Evolutionary conservation across 352 stramenopile species (phyloP).

Genomic region (Phytophthora pseudosyringae): DNA sequence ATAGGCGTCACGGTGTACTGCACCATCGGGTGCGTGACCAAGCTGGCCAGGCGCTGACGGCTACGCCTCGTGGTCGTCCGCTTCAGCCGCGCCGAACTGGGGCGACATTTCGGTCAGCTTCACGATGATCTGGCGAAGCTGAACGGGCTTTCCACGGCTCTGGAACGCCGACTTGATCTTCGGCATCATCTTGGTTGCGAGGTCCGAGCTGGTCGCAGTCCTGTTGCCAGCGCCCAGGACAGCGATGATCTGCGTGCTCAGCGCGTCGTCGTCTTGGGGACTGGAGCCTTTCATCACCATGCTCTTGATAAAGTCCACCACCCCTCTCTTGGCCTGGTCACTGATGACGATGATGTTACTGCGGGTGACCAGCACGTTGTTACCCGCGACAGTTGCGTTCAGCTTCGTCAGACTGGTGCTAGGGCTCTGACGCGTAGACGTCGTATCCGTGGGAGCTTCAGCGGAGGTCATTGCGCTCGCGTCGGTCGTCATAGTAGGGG

Average conservation of each 20-base stretch:
- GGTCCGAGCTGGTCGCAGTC: conserved; percentile 1
- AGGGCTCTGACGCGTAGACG: background rate
- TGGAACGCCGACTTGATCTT: conserved; percentile 20
- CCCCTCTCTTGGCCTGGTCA: conserved; percentile 13
- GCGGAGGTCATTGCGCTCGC: too few relatives aligned
- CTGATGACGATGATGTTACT: conserved; percentile 28
- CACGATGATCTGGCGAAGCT: conserved; percentile 20
- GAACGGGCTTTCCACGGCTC: conserved; percentile 6
- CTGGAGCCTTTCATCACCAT: conserved; percentile 19
- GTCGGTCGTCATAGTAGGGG: too few relatives aligned
- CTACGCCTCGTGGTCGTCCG: background rate
- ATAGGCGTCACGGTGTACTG: too few relatives aligned
- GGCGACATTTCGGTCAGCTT: conserved; percentile 29
- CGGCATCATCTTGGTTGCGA: conserved; percentile 18
- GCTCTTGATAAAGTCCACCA: conserved; percentile 21
- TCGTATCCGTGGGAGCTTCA: background rate
- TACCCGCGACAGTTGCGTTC: conserved; percentile 19
- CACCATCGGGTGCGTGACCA: too few relatives aligned
- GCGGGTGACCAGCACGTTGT: conserved; percentile 26
- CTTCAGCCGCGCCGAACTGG: background rate
- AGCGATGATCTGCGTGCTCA: conserved; percentile 26
- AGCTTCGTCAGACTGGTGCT: background rate
- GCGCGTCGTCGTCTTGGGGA: conserved; percentile 10
- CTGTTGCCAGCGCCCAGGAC: conserved; percentile 11
- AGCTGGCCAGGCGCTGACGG: too few relatives aligned